A percentile compares a stretch with the other conserved stretches of the same genome.
These are phyloP conservation scores for Aspergillus eucalypticola DNA, from an alignment of 2,329 filamentous ascomycete genomes.

Conservation along the genomic window DNA sequence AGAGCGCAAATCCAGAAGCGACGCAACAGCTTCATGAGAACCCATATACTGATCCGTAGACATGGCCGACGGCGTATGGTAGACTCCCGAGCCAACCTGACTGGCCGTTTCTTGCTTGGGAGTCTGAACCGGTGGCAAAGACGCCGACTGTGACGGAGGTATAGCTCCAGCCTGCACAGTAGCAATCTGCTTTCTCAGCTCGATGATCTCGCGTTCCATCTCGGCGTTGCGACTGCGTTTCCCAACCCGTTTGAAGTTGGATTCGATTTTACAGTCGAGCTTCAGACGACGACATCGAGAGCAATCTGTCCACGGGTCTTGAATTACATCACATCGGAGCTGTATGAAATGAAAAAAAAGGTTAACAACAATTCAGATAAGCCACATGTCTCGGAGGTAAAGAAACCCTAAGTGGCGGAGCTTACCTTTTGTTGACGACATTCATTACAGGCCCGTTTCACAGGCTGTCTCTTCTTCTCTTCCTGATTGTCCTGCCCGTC, in stretches of 20 bases:
- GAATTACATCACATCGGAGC: slow-evolving; percentile 67
- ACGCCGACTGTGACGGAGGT: slow-evolving; percentile 24
- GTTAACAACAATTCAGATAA: too few species aligned
- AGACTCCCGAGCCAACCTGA: slow-evolving; percentile 36
- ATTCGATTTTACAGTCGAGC: slow-evolving; percentile 66
- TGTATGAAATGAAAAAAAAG: slow-evolving; percentile 33
- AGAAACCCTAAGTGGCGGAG: background rate
- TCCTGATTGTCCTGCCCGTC: slow-evolving; percentile 47
- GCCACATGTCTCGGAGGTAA: background rate
- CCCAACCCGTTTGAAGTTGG: slow-evolving; percentile 67
- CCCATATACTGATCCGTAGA: slow-evolving; percentile 47
- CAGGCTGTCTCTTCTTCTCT: slow-evolving; percentile 48
- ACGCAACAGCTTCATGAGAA: slow-evolving; percentile 53
- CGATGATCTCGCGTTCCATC: slow-evolving; percentile 61
- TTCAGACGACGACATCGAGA: slow-evolving; percentile 63
- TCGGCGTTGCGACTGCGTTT: slow-evolving; percentile 67
- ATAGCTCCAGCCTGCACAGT: slow-evolving; percentile 31
- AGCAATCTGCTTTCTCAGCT: slow-evolving; percentile 51
- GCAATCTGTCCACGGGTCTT: slow-evolving; percentile 64
- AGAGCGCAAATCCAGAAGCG: slow-evolving; percentile 51
- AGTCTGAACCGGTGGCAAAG: slow-evolving; percentile 29
- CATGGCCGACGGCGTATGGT: slow-evolving; percentile 38
- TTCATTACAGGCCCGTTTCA: slow-evolving; percentile 68
- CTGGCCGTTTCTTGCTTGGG: slow-evolving; percentile 41
- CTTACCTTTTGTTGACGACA: slow-evolving; percentile 69